A percentile compares a stretch with the other conserved stretches of the same genome.
Evolutionary conservation across 1,139 yeast species (phyloP).

Genomic region (Geotrichum restrictum): DNA sequence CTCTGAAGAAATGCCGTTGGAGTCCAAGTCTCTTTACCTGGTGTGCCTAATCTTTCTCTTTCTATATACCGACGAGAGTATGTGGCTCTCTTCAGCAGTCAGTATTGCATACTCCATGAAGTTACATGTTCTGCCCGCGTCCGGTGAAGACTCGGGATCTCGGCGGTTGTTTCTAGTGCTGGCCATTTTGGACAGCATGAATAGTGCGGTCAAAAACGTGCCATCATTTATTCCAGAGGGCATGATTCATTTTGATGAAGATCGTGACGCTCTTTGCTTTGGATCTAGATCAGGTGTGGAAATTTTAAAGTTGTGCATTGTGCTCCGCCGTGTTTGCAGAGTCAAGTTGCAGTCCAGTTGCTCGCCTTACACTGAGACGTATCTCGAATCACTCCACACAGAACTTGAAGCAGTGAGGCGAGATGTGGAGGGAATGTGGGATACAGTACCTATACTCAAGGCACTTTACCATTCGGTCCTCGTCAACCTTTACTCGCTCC

Average conservation of each 20-base stretch:
- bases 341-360: background rate
- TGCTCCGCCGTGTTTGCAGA: constrained; percentile 23
- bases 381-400: constrained; percentile 3
- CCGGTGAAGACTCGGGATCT: constrained; percentile 27
- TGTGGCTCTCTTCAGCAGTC: constrained; percentile 42
- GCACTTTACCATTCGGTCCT: constrained; percentile 32
- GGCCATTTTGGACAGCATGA: constrained; percentile 34
- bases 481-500: constrained; percentile 18
- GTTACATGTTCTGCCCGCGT: constrained; percentile 24
- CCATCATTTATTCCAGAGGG: constrained; percentile 30
- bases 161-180: constrained; percentile 35
- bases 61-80: constrained; percentile 37
- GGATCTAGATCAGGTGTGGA: constrained; percentile 28
- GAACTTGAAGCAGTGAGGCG: constrained; percentile 24
- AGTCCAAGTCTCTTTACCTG: constrained; percentile 1
- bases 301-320: constrained; percentile 28
- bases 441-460: constrained; percentile 33
- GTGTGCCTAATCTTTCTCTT: constrained; percentile 25
- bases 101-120: constrained; percentile 33
- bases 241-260: constrained; percentile 23
- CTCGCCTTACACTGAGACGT: background rate
- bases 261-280: constrained; percentile 26
- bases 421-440: constrained; percentile 31
- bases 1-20: constrained; percentile 1
- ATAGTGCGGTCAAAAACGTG: constrained; percentile 27